Evolutionary conservation across 1,139 yeast species (phyloP), one percentile per base, ranked within the genome.

Genomic region (Saccharomyces hybrid): DNA sequence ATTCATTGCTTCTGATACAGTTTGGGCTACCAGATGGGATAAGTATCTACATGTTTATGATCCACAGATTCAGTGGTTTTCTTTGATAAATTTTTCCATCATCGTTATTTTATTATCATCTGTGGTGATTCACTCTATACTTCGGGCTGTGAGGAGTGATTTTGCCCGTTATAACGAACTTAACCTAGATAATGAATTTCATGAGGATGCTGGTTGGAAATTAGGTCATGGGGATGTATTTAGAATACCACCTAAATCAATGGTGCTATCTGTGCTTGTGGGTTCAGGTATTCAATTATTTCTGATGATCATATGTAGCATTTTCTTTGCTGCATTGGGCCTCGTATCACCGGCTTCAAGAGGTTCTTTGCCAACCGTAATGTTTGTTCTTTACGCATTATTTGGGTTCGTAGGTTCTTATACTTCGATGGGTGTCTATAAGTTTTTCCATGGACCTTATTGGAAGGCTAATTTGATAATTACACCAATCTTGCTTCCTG

Each of bases 1-100:
- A 38, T 93, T 93, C 78, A 71, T 74, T 31, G 79, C 79, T 56
- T 86, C 95, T 14, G 75, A 74, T 12, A 88, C 95, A 12, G 83
- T 85, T 9, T 93, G 98, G 99, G 98, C 98, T 32, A 93, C 98
- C 1, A 84, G 99, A 75, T 93, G 99, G 99, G 99, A 93, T 71
- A 88, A 89, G 71, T 93, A 93, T 70, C 78, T 93, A 66, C 96
- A 89, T 66, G 95, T 87, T 41, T 86, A 84, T 68, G 96, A 89
- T 69, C 95, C 97, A 54, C 86, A 86, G 70, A 86, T 93, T 64
- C 98, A 93, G 74, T 91, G 98, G 99, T 87, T 89, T 68, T 88
- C 97, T 2, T 80, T 93, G 62, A 74, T 89, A 64, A 89, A 90
- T 73, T 89, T 95, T 61, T 83, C 96, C 9, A 73, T 88, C 57